A percentile compares a stretch with the other conserved stretches of the same genome.
These are phyloP conservation scores for Tylopilus plumbeoviolaceoides DNA, from an alignment of 768 basidiomycete genomes.

Conservation along the genomic window DNA sequence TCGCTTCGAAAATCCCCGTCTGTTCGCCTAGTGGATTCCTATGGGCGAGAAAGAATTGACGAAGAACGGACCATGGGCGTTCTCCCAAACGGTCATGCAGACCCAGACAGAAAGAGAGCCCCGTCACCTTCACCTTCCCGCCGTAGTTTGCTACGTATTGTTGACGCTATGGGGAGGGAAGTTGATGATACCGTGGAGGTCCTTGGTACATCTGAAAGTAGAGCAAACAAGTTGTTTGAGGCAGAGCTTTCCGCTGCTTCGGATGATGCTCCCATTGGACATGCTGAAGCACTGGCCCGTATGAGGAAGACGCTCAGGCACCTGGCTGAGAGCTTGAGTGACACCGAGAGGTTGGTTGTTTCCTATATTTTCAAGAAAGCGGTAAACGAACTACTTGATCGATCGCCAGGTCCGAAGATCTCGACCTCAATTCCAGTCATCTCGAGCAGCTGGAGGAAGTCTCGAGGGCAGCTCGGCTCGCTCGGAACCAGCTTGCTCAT, in stretches of 20 bases:
- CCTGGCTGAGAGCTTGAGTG: constrained; percentile 52
- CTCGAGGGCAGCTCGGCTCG: constrained; percentile 49
- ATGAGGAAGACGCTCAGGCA: constrained; percentile 58
- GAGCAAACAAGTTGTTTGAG: constrained; percentile 16
- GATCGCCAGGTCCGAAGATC: constrained; percentile 37
- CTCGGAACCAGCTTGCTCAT: constrained; percentile 42
- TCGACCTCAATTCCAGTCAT: constrained; percentile 39
- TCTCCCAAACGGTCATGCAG: constrained; percentile 12
- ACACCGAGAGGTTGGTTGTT: constrained; percentile 48
- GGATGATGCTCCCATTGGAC: constrained; percentile 29
- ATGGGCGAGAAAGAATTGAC: constrained; percentile 46
- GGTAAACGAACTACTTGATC: constrained; percentile 4
- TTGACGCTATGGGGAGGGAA: constrained; percentile 69
- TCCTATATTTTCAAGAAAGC: not conserved
- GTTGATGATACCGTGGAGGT: constrained; percentile 37
- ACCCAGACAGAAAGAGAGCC: constrained; percentile 15
- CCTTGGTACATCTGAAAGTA: constrained; percentile 26
- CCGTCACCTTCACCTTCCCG: constrained; percentile 17
- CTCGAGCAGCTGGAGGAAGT: constrained; percentile 49
- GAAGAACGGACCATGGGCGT: constrained; percentile 7
- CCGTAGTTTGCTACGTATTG: constrained; percentile 49
- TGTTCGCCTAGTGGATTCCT: constrained; percentile 70
- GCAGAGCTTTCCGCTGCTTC: constrained; percentile 20
- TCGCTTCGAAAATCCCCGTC: constrained; percentile 45
- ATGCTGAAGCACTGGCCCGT: constrained; percentile 50